These are phyloP conservation scores for Grigorovia humatica DNA, from an alignment of 805 yeast species.

Conservation along the genomic window DNA sequence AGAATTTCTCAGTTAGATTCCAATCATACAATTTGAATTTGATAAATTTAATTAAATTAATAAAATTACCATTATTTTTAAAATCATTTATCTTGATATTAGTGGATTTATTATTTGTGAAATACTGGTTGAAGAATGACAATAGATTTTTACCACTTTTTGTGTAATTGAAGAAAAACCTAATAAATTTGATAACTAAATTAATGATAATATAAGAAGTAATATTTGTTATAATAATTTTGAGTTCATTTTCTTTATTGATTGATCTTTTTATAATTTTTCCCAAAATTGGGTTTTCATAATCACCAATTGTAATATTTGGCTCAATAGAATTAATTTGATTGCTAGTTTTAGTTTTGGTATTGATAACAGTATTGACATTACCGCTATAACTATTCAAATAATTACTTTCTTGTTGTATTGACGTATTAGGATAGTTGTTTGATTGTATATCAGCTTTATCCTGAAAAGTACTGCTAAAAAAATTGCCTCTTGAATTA, in stretches of 20 bases:
- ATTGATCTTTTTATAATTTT: conserved; percentile 28
- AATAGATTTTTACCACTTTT: conserved; percentile 5
- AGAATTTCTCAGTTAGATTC: background rate
- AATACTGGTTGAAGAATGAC: background rate
- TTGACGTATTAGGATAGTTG: too few relatives aligned
- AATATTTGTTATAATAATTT: conserved; percentile 27
- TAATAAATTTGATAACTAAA: conserved; percentile 15
- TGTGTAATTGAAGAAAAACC: conserved; percentile 13
- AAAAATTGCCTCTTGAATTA: too few relatives aligned
- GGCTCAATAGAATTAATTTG: background rate
- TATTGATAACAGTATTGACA: background rate
- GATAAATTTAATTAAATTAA: background rate
- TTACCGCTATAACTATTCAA: background rate
- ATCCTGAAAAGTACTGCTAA: too few relatives aligned
- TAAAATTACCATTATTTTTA: background rate
- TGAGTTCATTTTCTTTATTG: conserved; percentile 33
- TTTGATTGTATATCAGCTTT: too few relatives aligned
- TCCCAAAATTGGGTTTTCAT: conserved; percentile 23
- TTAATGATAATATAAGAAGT: conserved; percentile 25
- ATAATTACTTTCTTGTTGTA: too few relatives aligned
- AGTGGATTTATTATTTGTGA: background rate
- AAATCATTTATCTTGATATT: background rate
- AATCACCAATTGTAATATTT: conserved; percentile 13
- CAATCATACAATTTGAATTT: background rate
- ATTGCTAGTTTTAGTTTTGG: background rate